Base-by-base conservation (phyloP, 2,329 filamentous ascomycete species). In the Diplodia mutila region DNA sequence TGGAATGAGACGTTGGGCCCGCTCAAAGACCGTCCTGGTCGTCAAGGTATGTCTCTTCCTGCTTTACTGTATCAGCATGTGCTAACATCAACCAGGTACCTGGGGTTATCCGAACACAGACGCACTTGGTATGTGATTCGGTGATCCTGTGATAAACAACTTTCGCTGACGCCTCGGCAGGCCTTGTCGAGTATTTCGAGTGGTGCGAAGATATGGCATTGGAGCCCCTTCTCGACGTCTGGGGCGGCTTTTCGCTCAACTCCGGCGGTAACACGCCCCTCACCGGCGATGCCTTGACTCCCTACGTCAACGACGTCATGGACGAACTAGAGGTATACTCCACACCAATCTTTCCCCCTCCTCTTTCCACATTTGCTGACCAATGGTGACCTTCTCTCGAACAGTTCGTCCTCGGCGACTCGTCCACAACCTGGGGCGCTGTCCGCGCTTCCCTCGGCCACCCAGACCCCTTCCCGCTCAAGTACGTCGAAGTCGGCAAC, bases 401-500 rank as follows among this genome's bases (percentile, higher is more conserved):
- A n/a, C 16, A 66, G 73, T 90, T 90, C 75, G 81, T 90, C 39
- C 81, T 83, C 12, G 88, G 88, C 2, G 78, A 84, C 46, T 74
- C 78, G 1, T 78, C 81, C 54, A 86, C 86, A 1, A 82, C 81
- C 27, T 89, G 85, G 80, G 88, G 89, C 16, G 80, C 83, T 4
- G 76, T 83, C 7, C 86, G 89, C 21, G 87, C 87, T 7, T 77
- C 83, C 52, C 81, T 89, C 2, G 89, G 89, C 3, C 85, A 90
- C 71, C 83, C 86, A 0, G 81, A 87, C 68, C 89, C 89, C 0
- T 91, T 87, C 78, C 79, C 75, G 34, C 81, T 91, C 59, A 80
- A 84, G 12, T 89, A 85, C 71, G 86, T 91, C 66, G 89, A 91
- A 76, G 78, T 91, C 52, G 89, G 89, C 68, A 91, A 91, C 74